Evolutionary conservation across 257 asterid species (phyloP), one percentile per base, ranked within the genome.

Genomic region (Fraxinus excelsior): DNA sequence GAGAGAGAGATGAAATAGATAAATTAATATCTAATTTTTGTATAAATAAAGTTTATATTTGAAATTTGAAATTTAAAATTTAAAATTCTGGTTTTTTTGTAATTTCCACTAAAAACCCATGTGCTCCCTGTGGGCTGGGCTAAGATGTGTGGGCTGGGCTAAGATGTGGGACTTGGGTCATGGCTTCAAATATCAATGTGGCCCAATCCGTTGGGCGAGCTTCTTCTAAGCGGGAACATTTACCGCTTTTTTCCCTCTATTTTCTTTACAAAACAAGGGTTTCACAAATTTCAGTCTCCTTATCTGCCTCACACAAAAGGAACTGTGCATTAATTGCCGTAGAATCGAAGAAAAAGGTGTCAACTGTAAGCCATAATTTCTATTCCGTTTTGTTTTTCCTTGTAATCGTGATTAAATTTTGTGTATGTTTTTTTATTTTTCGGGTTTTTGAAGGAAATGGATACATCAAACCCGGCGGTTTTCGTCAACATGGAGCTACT

Each of bases 381-480:
- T 18, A n/a, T 10, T 14, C 32, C 21, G 14, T 18, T 26, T 32
- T 23, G 19, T 7, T 25, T 62, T 58, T 58, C 66, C 13, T 1
- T 58, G 3, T n/a, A 21, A 53, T 53, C 64, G 21, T 5, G 25
- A 53, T 21, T 53, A 53, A 42, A 70, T 74, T 21, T 19, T 8
- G 68, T 37, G 28, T 6, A n/a, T 68, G 1, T 35, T 40, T 70
- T 70, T 77, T 38, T 5, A 40, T 42, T 46, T 14, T 37, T 7
- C 42, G 13, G 9, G 64, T 23, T 25, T 40, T 38, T 11, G 71
- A 67, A 82, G 78, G 80, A 72, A 46, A 94, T 93, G 99, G 97
- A 94, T 77, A 91, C 89, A 23, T 88, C 97, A 37, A 91, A 87
- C 66, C 98, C 97, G 32, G 92, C 97, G 3, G 97, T 90, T 23